Conservation (phyloP, 2,329 filamentous ascomycete genomes). For the Fusarium azukiicola region DNA sequence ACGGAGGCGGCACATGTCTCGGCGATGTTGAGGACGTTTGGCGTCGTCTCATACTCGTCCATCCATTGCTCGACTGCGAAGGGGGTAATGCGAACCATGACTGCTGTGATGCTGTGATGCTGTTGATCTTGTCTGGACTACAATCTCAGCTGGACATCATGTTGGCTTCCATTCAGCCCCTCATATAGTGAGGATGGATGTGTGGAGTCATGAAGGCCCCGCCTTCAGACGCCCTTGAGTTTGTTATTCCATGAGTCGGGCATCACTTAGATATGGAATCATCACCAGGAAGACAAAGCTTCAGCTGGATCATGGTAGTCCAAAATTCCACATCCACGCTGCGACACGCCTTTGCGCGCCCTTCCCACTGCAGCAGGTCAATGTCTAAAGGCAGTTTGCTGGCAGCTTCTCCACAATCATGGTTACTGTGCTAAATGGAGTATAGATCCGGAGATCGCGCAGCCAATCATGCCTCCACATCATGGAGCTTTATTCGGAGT, state of each 20-base stretch:
- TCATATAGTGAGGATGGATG: slow-evolving; percentile 14
- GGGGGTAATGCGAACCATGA: slow-evolving; percentile 77
- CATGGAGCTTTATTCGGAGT: slow-evolving; percentile 11
- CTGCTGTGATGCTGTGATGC: neutral
- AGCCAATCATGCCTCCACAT: slow-evolving; percentile 7
- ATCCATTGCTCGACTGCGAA: slow-evolving; percentile 89
- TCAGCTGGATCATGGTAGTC: neutral
- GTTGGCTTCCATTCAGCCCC: neutral
- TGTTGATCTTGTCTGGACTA: neutral
- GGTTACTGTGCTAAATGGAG: neutral
- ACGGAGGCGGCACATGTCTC: slow-evolving; percentile 90
- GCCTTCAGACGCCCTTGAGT: slow-evolving; percentile 21
- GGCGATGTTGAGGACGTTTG: slow-evolving; percentile 84
- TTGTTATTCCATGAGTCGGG: neutral
- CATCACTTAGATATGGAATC: neutral
- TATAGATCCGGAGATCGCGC: neutral
- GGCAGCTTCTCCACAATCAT: slow-evolving; percentile 16
- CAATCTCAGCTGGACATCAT: neutral
- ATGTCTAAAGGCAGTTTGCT: neutral
- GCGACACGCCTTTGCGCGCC: neutral
- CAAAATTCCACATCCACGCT: neutral
- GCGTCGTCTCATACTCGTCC: slow-evolving; percentile 78
- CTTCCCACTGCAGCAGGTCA: neutral
- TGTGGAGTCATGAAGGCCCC: slow-evolving; percentile 3
- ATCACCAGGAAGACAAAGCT: neutral